Evolutionary conservation across 176 grass and related monocot genomes (phyloP).

Genomic region (Ensete ventricosum): DNA sequence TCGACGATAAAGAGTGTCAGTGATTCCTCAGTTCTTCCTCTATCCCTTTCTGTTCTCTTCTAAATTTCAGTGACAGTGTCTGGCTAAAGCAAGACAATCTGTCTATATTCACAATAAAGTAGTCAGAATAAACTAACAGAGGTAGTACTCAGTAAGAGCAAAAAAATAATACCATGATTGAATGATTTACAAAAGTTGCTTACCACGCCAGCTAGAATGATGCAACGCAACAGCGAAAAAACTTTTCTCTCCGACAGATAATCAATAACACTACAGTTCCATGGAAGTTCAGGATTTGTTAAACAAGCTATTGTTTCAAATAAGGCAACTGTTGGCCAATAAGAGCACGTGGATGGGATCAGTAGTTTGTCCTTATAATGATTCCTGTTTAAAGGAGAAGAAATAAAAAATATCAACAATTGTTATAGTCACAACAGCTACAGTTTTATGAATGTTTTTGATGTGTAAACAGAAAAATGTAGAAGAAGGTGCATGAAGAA

Average conservation of each 20-base stretch:
- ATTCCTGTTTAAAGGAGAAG: constrained; percentile 43
- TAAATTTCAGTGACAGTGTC: no score
- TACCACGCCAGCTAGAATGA: constrained; percentile 57
- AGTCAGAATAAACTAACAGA: no score
- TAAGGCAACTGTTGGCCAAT: constrained; percentile 42
- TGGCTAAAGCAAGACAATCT: no score
- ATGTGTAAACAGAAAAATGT: neutral
- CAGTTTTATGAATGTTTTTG: no score
- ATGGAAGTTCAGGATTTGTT: constrained; percentile 69
- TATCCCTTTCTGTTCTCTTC: no score
- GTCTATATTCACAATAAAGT: no score
- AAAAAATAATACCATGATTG: neutral
- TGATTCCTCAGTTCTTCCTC: no score
- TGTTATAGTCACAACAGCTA: neutral
- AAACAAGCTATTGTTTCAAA: constrained; percentile 68
- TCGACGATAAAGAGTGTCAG: no score
- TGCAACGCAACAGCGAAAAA: constrained; percentile 62
- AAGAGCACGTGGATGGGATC: constrained; percentile 37
- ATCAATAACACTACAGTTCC: constrained; percentile 49
- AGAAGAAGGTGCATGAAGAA: neutral
- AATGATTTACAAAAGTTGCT: constrained; percentile 17
- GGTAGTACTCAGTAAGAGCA: no score
- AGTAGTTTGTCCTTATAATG: constrained; percentile 52
- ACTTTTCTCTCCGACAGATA: constrained; percentile 62
- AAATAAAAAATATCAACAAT: constrained; percentile 14